Base-by-base conservation (phyloP, 2,329 filamentous ascomycete genomes). In the Bipolaris cookei region DNA sequence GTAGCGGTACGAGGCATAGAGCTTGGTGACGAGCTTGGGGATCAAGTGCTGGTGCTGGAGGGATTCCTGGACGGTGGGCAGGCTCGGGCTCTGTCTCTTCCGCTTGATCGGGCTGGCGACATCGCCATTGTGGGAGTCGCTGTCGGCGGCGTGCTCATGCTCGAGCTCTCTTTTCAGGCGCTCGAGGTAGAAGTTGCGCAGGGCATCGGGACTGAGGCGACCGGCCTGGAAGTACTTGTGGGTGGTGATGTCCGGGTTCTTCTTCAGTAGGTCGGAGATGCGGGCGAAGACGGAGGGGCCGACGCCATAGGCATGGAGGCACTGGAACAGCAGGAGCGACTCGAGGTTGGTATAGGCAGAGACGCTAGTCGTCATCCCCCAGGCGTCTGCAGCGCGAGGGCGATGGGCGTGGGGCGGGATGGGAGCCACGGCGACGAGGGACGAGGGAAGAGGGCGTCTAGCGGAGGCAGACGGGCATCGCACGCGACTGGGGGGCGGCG, bases 261-360 rank as follows among this genome's bases (percentile, higher is more conserved):
- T 87, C 77, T 85, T 88, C 62, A 98, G 85, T 58, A 88, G 79
- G 63, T 90, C 84, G 56, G 92, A 92, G 62, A 95, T 90, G 66
- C 83, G 83, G 69, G 80, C 79, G 79, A 96, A 95, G 73, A 85
- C 86, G 60, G 82, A 76, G 50, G 86, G 80, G 64, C 87, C 84
- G 64, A 87, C 81, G 72, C 90, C 90, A 76, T 90, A 83, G 66
- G 82, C 81, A 65, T 87, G 84, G 63, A 96, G 84, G 59, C 88
- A 89, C 78, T 94, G 91, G 80, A 95, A 94, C 71, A 96, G 84
- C 65, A 95, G 85, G 61, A 96, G 84, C 72, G 89, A 90, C 84
- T 96, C 92, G 81, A 96, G 90, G 67, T 89, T 86, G 73, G 91
- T 94, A 79, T 95, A 93, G 71, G 83, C 82, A 73, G 86, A 83